Percentiles rank a stretch among this genome's conserved stretches.
These are phyloP conservation scores for Podospora sp. DNA, from an alignment of 495 filamentous ascomycete genomes.

Conservation along the genomic window DNA sequence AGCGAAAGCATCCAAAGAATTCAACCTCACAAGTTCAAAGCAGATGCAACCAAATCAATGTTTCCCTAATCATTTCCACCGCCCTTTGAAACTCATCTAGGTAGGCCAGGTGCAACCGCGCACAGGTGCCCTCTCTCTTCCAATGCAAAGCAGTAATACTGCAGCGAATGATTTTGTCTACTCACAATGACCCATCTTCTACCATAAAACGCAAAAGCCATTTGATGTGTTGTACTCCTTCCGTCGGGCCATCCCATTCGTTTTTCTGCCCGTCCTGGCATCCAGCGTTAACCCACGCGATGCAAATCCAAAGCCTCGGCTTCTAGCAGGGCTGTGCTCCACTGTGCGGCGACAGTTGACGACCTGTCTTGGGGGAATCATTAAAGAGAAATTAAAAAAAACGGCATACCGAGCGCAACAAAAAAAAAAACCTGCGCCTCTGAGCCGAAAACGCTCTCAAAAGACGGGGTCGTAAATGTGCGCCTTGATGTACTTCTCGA, in stretches of 20 bases:
- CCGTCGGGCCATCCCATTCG: background rate
- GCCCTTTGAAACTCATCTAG: background rate
- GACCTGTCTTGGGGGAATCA: conserved; percentile 19
- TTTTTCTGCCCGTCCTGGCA: background rate
- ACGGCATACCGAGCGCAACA: background rate
- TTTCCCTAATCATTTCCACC: background rate
- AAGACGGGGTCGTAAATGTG: conserved; percentile 75
- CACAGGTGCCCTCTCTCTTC: background rate
- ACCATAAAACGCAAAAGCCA: background rate
- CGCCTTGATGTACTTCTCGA: conserved; percentile 77
- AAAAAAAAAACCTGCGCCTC: conserved; percentile 1
- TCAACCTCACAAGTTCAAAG: no score
- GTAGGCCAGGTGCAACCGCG: background rate
- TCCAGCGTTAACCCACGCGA: background rate
- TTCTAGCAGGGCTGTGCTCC: background rate
- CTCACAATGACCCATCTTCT: background rate
- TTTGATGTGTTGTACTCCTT: background rate
- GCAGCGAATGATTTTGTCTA: conserved; percentile 10
- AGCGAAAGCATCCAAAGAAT: no score
- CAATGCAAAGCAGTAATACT: background rate
- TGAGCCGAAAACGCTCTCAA: conserved; percentile 13
- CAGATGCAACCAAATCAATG: no score
- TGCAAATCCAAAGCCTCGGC: conserved; percentile 4
- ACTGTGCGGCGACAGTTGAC: background rate
- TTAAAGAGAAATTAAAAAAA: conserved; percentile 11